Base-by-base conservation (phyloP, 1,284 basidiomycete species). In the Cutaneotrichosporon sp. region DNA sequence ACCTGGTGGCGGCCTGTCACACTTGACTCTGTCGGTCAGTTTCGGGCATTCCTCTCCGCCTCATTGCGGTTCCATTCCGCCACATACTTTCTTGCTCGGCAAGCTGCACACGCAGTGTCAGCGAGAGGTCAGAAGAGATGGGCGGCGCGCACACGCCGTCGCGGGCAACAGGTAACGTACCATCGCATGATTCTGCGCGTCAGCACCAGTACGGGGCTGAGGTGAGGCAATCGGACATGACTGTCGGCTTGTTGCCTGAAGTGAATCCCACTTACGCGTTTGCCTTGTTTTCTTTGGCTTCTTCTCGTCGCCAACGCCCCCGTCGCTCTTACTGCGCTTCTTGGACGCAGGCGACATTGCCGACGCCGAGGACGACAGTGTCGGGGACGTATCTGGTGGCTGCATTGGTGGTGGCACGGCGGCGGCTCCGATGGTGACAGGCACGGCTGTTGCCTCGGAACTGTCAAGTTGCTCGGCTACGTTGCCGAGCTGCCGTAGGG, bases 21-120 rank as follows among this genome's bases (percentile, higher is more conserved):
- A 73, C 55, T 68, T 69, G 26, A 71, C 69, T 49, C 70, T 73
- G 56, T 12, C 5, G 7, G 52, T 62, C 41, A 61, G 46, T 14
- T 9, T 18, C 2, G 8, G 37, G 35, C 4, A 4, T 8, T 2
- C n/a, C n/a, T n/a, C n/a, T n/a, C n/a, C n/a, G n/a, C n/a, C n/a
- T n/a, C n/a, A n/a, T n/a, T 30, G 26, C 18, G 26, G 34, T 7
- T 35, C 22, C 20, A 38, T 8, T 33, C 17, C 18, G 4, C 20
- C 8, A 62, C 70, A 59, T 52, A 73, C 71, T 73, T 73, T 49
- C 71, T 60, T 1, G 68, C 67, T 48, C 71, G 54, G 55, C 71
- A 71, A n/a, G 69, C 71, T 73, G 47, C n/a, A 1, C 35, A 7
- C 15, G 17, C 43, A 21, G 23, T 35, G 46, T 58, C 43, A 59